These are phyloP conservation scores for Mortierella sp. DNA, from an alignment of 371 early-diverging fungal species.

Conservation along the genomic window DNA sequence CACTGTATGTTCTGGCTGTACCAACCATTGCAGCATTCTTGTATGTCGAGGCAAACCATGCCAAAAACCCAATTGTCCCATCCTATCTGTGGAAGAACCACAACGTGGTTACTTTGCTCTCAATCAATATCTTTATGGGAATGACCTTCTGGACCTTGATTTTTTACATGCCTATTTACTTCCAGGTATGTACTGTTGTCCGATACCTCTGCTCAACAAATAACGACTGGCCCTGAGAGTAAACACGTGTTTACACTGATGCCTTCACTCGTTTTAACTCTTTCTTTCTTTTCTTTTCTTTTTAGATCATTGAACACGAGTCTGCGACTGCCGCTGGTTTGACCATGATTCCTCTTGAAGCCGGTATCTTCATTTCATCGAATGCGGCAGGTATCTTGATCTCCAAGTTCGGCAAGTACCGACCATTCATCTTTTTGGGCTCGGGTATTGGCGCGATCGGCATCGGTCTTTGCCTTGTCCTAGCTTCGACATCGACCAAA, in stretches of 20 bases:
- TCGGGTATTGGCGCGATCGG: constrained; percentile 55
- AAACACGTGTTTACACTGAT: not conserved
- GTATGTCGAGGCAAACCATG: constrained; percentile 66
- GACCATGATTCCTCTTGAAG: constrained; percentile 70
- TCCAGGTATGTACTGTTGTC: constrained; percentile 56
- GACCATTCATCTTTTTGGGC: constrained; percentile 54
- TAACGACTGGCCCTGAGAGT: constrained; percentile 43
- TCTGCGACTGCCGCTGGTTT: constrained; percentile 66
- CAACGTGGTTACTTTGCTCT: constrained; percentile 56
- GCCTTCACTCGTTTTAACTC: no score
- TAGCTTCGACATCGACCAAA: constrained; percentile 32
- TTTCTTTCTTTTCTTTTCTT: constrained; percentile 52
- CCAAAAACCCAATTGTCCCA: constrained; percentile 68
- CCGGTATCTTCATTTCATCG: constrained; percentile 50
- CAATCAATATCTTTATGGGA: constrained; percentile 70
- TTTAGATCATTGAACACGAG: constrained; percentile 59
- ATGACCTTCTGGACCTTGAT: constrained; percentile 73
- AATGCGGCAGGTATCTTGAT: constrained; percentile 54
- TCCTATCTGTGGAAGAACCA: constrained; percentile 52
- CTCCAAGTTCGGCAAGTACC: constrained; percentile 51
- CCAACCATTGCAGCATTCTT: constrained; percentile 62
- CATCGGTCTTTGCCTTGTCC: constrained; percentile 60
- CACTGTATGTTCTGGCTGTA: constrained; percentile 60
- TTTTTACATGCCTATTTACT: constrained; percentile 81
- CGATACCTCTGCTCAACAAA: constrained; percentile 16